Conservation (phyloP, 1,284 basidiomycete species). For the Tausonia pullulans region DNA sequence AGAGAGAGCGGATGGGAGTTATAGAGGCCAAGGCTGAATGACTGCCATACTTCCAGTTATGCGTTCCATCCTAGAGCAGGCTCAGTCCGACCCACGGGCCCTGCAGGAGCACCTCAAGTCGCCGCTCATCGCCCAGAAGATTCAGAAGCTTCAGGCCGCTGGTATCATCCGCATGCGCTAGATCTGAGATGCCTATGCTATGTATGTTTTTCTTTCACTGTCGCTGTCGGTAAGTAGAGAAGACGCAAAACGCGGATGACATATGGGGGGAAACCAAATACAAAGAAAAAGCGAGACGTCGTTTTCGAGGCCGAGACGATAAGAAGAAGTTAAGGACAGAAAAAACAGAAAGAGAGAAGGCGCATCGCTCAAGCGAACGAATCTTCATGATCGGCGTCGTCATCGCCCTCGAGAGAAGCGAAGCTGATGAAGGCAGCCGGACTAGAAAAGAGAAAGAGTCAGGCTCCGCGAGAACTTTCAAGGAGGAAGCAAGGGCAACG, state of each 20-base stretch:
- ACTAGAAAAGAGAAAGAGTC: conserved; percentile 6
- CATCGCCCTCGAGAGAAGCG: conserved; percentile 74
- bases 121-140: conserved; percentile 68
- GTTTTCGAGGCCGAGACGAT: too few species aligned
- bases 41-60: conserved; percentile 42
- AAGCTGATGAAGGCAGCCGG: conserved; percentile 83
- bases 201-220: not conserved
- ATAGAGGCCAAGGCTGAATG: too few species aligned
- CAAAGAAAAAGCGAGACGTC: too few species aligned
- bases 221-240: too few species aligned
- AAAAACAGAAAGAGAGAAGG: not conserved
- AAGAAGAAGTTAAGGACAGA: too few species aligned
- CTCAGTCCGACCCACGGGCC: conserved; percentile 77
- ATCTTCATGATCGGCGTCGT: conserved; percentile 83
- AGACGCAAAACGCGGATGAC: too few species aligned
- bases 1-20: too few species aligned
- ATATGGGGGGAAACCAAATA: too few species aligned
- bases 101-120: conserved; percentile 84
- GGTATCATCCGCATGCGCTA: conserved; percentile 14
- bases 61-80: conserved; percentile 90
- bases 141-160: conserved; percentile 59
- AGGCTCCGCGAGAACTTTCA: not conserved
- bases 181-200: not conserved
- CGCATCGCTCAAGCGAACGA: conserved; percentile 20
- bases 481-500: conserved; percentile 28